Evolutionary conservation across 768 basidiomycete genomes (phyloP).

Genomic region (Leucocoprinus leucothites): DNA sequence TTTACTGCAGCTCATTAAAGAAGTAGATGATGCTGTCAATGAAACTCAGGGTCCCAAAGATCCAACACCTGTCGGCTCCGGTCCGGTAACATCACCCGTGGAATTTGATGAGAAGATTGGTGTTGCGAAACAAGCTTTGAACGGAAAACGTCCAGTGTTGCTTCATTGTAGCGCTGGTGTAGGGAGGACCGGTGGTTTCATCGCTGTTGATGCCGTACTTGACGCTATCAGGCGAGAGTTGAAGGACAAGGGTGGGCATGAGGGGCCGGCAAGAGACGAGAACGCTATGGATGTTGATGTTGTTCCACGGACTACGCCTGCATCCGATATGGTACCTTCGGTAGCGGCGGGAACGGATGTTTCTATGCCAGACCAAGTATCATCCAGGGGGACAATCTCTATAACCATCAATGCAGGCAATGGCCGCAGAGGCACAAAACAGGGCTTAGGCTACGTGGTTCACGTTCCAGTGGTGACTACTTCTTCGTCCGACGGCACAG

Average conservation of each 20-base stretch:
- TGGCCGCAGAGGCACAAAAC: not conserved
- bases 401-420: slow-evolving; percentile 2
- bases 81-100: slow-evolving; percentile 10
- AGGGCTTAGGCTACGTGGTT: slow-evolving; percentile 19
- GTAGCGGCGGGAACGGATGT: slow-evolving; percentile 3
- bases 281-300: slow-evolving; percentile 31
- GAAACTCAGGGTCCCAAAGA: slow-evolving; percentile 27
- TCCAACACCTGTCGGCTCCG: slow-evolving; percentile 2
- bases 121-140: slow-evolving; percentile 49
- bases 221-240: slow-evolving; percentile 69
- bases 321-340: slow-evolving; percentile 4
- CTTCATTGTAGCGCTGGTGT: slow-evolving; percentile 95
- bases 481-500: slow-evolving; percentile 6
- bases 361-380: not conserved
- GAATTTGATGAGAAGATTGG: slow-evolving; percentile 55
- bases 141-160: slow-evolving; percentile 56
- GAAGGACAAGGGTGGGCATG: not conserved
- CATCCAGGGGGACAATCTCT: not conserved
- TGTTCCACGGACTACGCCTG: not conserved
- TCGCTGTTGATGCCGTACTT: slow-evolving; percentile 83
- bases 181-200: slow-evolving; percentile 91
- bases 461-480: slow-evolving; percentile 27
- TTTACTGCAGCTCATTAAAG: slow-evolving; percentile 68
- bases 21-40: slow-evolving; percentile 51
- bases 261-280: slow-evolving; percentile 16